Base-by-base conservation (phyloP, 1,284 basidiomycete genomes). In the Boletus holoroseus region DNA sequence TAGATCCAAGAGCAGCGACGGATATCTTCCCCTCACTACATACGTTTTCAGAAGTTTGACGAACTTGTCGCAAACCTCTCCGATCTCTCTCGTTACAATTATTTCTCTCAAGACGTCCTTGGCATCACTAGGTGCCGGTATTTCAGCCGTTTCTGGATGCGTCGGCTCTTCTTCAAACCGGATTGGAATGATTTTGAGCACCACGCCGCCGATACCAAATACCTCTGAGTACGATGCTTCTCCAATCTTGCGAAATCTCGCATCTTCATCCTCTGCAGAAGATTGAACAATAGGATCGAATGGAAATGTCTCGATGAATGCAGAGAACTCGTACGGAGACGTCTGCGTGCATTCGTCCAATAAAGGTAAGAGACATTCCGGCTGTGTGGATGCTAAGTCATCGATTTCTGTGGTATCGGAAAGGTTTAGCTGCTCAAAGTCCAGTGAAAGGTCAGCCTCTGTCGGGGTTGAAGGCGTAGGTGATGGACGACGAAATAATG, bases 201-300 rank as follows among this genome's bases (percentile, higher is more conserved):
- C 92, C 31, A 91, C 81, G 57, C 85, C 80, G 1, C 84, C 83
- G 44, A 94, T 83, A 4, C 85, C 85, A 70, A 92, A 99, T n/a
- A 99, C 96, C 65, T 99, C 95, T 0, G 93, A 96, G 68, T 90
- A 99, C 43, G 90, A 93, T 11, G 95, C 95, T 71, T 99, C 95
- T 40, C 94, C 95, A 47, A 97, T 85, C 71, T 99, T 99, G 55
- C 73, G 75, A 67, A 91, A 89, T 32, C 44, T 61, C 15, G 58
- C 52, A 16, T 63, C 60, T 24, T 55, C 60, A 28, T 59, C 60
- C 26, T 55, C 53, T 15, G 54, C 56, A 15, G 62, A 61, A 37
- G 61, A 63, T 42, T 63, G 74, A 20, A 84, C 75, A 52, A 84
- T 73, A 13, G 79, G 76, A 59, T 90, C 87, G 52, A 76, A 78